A percentile compares a stretch with the other conserved stretches of the same genome.
Conservation (phyloP, 2,329 filamentous ascomycete species). For the Aspergillus chevalieri region DNA sequence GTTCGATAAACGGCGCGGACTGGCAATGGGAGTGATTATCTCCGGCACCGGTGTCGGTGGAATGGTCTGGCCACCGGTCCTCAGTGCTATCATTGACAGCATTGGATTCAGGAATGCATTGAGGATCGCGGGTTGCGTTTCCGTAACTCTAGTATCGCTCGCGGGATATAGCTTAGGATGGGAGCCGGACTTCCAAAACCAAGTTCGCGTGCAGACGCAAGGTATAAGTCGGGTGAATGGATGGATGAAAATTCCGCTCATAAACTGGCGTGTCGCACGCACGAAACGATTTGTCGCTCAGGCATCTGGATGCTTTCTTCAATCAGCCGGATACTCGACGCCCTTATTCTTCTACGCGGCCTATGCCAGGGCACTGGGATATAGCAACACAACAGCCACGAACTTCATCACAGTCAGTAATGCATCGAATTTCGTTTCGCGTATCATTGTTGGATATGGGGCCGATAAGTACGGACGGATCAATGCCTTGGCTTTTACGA, state of each 20-base stretch:
- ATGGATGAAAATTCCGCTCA: constrained; percentile 23
- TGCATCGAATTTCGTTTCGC: constrained; percentile 35
- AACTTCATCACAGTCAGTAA: constrained; percentile 39
- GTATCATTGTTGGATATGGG: constrained; percentile 34
- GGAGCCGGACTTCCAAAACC: constrained; percentile 23
- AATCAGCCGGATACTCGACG: constrained; percentile 36
- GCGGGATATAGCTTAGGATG: constrained; percentile 22
- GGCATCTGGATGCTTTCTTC: constrained; percentile 30
- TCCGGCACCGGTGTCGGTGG: constrained; percentile 37
- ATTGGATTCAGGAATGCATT: constrained; percentile 36
- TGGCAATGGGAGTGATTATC: constrained; percentile 37
- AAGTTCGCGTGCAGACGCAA: constrained; percentile 13
- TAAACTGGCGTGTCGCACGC: constrained; percentile 23
- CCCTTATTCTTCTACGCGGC: constrained; percentile 37
- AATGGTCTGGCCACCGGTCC: constrained; percentile 32
- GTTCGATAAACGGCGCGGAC: constrained; percentile 31
- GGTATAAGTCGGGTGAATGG: constrained; percentile 12
- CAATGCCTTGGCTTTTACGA: constrained; percentile 34
- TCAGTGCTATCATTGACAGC: constrained; percentile 24
- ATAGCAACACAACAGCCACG: constrained; percentile 29
- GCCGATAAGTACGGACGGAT: constrained; percentile 37
- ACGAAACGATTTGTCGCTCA: constrained; percentile 33
- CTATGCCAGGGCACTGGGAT: constrained; percentile 37
- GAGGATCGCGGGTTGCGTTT: constrained; percentile 26
- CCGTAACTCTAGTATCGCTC: constrained; percentile 21